Evolutionary conservation across 805 yeast genomes (phyloP).

Genomic region (Maudiozyma bulderi): DNA sequence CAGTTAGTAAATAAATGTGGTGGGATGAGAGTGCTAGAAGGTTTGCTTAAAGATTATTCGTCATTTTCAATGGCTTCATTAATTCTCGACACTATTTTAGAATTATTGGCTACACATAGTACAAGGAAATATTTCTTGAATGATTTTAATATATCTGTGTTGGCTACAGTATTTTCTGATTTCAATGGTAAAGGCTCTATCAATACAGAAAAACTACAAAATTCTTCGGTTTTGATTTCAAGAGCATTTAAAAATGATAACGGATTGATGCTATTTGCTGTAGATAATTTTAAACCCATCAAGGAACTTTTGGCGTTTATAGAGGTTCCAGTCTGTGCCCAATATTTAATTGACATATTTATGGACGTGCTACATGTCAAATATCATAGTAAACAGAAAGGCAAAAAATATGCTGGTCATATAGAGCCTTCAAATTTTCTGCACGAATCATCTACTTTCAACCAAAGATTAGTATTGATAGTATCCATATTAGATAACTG

Average conservation of each 20-base stretch:
- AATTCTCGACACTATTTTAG: constrained; percentile 22
- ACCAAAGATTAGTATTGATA: constrained; percentile 60
- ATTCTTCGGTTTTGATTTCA: constrained; percentile 49
- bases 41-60: constrained; percentile 18
- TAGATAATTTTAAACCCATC: constrained; percentile 46
- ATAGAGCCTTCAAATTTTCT: constrained; percentile 29
- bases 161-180: constrained; percentile 67
- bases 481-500: constrained; percentile 46
- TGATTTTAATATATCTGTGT: constrained; percentile 51
- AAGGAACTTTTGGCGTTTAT: constrained; percentile 53
- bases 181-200: constrained; percentile 39
- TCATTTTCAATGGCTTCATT: constrained; percentile 20
- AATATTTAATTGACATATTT: constrained; percentile 59
- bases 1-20: constrained; percentile 36
- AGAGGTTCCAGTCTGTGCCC: constrained; percentile 48
- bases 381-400: constrained; percentile 30
- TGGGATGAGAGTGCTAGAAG: constrained; percentile 35
- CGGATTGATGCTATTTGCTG: constrained; percentile 61
- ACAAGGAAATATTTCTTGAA: constrained; percentile 33
- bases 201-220: constrained; percentile 47
- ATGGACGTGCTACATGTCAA: constrained; percentile 56
- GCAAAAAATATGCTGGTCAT: constrained; percentile 3
- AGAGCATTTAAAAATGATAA: constrained; percentile 60
- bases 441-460: constrained; percentile 36
- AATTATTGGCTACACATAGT: constrained; percentile 20